These are phyloP conservation scores for Pseudopyricularia javanii DNA, from an alignment of 2,329 filamentous ascomycete species.

Conservation along the genomic window DNA sequence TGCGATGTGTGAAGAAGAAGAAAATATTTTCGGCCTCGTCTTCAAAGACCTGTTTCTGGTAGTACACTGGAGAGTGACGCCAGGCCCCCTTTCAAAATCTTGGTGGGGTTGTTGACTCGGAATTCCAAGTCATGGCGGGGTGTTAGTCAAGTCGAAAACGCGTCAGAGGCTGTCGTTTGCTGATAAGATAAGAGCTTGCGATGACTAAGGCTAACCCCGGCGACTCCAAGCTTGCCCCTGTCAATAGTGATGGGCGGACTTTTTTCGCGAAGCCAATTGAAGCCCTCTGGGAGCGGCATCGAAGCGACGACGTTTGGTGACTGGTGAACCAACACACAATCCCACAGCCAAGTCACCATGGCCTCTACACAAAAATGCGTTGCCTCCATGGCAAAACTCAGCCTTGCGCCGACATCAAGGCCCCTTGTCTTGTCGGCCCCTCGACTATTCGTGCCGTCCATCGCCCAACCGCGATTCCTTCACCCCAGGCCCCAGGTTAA, in stretches of 20 bases:
- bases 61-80: background rate
- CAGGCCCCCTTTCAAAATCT: background rate
- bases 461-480: conserved; percentile 29
- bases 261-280: background rate
- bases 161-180: background rate
- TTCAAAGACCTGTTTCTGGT: background rate
- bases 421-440: conserved; percentile 31
- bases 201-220: background rate
- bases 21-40: background rate
- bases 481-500: conserved; percentile 10
- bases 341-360: conserved; percentile 22
- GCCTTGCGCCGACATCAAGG: conserved; percentile 26
- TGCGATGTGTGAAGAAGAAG: conserved; percentile 1
- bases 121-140: background rate
- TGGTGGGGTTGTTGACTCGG: conserved; percentile 4
- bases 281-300: background rate
- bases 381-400: conserved; percentile 40
- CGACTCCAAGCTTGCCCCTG: background rate
- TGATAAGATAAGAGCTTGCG: conserved; percentile 1
- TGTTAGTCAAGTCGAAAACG: background rate
- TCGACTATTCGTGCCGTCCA: conserved; percentile 33
- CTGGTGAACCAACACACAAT: background rate
- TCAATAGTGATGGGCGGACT: background rate
- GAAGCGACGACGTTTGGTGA: background rate
- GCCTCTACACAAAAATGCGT: conserved; percentile 39